These are phyloP conservation scores for Citrus glauca DNA, from an alignment of 345 rosid species.

Conservation along the genomic window DNA sequence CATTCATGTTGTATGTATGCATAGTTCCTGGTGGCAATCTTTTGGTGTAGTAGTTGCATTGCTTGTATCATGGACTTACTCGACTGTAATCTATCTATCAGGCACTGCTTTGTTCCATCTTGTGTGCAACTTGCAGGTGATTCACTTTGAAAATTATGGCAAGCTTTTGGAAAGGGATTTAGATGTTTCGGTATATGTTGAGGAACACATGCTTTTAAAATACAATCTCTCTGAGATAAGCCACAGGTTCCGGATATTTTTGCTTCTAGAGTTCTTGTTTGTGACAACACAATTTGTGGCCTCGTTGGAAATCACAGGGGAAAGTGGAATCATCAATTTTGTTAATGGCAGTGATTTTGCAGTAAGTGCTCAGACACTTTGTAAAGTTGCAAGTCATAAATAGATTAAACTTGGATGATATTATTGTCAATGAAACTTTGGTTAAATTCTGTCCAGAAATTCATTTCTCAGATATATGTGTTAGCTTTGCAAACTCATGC, in stretches of 20 bases:
- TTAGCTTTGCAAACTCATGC: background rate
- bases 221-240: constrained; percentile 34
- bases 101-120: constrained; percentile 33
- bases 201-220: constrained; percentile 28
- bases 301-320: constrained; percentile 28
- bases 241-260: constrained; percentile 32
- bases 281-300: constrained; percentile 32
- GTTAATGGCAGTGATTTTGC: constrained; percentile 31
- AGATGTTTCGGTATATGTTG: constrained; percentile 23
- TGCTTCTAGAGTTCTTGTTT: constrained; percentile 24
- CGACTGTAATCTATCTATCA: constrained; percentile 19
- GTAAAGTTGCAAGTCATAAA: background rate
- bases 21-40: constrained; percentile 23
- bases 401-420: background rate
- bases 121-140: constrained; percentile 31
- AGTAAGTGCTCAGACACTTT: constrained; percentile 16
- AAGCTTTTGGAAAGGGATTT: constrained; percentile 34
- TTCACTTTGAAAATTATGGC: constrained; percentile 35
- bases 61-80: constrained; percentile 30
- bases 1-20: constrained; percentile 3
- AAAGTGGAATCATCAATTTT: constrained; percentile 17
- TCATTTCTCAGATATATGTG: background rate
- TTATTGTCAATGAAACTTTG: background rate
- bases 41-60: constrained; percentile 11
- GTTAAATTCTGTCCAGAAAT: background rate